These are phyloP conservation scores for Nitzschia putrida DNA, from an alignment of 108 stramenopile species.

Conservation along the genomic window DNA sequence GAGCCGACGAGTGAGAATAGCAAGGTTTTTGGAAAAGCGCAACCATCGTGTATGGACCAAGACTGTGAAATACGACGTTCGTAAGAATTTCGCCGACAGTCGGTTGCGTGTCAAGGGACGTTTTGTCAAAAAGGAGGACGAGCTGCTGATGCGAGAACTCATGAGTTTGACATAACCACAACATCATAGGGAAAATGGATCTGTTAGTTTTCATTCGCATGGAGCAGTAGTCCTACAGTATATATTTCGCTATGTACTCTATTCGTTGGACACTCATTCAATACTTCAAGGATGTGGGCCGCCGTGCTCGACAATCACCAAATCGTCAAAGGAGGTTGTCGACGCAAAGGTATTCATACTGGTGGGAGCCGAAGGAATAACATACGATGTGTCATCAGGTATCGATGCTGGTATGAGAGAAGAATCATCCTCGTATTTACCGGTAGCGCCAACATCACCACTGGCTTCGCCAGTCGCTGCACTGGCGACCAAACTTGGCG, in stretches of 20 bases:
- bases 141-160: conserved; percentile 90
- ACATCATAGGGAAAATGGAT: conserved; percentile 1
- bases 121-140: conserved; percentile 99
- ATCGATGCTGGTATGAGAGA: conserved; percentile 22
- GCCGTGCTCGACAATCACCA: conserved; percentile 22
- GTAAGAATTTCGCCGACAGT: conserved; percentile 98
- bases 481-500: background rate
- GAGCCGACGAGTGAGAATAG: conserved; percentile 83
- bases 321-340: conserved; percentile 39
- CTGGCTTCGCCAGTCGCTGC: no score
- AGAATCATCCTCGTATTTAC: conserved; percentile 12
- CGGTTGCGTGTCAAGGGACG: conserved; percentile 95
- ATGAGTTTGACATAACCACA: conserved; percentile 82
- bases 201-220: background rate
- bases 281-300: conserved; percentile 37
- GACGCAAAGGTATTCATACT: conserved; percentile 34
- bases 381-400: conserved; percentile 40
- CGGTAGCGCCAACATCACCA: background rate
- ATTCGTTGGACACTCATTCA: conserved; percentile 21
- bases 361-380: conserved; percentile 41
- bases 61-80: conserved; percentile 97
- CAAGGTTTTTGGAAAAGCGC: conserved; percentile 91
- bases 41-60: conserved; percentile 95
- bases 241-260: background rate
- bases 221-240: no score